A percentile compares a stretch with the other conserved stretches of the same genome.
These are phyloP conservation scores for Wickerhamiella sergipiensis DNA, from an alignment of 805 yeast species.

Conservation along the genomic window DNA sequence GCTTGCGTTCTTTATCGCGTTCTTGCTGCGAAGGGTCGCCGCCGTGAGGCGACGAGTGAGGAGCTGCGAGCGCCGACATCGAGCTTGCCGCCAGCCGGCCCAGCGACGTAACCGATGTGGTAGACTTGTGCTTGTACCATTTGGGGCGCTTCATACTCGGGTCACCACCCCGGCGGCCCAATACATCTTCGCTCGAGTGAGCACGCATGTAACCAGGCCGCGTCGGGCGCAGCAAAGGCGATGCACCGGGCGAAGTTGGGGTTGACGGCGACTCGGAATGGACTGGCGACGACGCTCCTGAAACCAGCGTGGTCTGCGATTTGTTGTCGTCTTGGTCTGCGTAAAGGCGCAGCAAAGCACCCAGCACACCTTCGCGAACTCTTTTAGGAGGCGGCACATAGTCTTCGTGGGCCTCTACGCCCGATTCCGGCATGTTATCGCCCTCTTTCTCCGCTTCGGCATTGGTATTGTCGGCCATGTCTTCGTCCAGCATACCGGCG, in stretches of 20 bases:
- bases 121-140: constrained; percentile 22
- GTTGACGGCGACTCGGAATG: constrained; percentile 5
- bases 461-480: background rate
- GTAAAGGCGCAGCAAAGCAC: constrained; percentile 61
- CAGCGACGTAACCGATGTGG: constrained; percentile 13
- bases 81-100: constrained; percentile 14
- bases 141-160: constrained; percentile 14
- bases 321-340: constrained; percentile 21
- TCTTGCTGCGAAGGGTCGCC: background rate
- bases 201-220: constrained; percentile 15
- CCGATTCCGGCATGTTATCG: background rate
- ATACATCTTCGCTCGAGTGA: constrained; percentile 14
- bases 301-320: constrained; percentile 7
- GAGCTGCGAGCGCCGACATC: constrained; percentile 1
- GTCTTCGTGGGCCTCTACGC: constrained; percentile 21
- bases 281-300: background rate
- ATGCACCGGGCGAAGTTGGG: constrained; percentile 3
- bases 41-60: background rate
- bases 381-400: constrained; percentile 46
- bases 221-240: constrained; percentile 1
- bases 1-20: constrained; percentile 6
- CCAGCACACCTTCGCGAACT: constrained; percentile 76
- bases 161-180: constrained; percentile 6
- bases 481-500: constrained; percentile 9
- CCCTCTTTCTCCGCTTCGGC: constrained; percentile 2